Percentiles rank a stretch among this genome's conserved stretches.
These are phyloP conservation scores for Ceratobasidium sp. DNA, from an alignment of 1,284 basidiomycete species.

Conservation along the genomic window DNA sequence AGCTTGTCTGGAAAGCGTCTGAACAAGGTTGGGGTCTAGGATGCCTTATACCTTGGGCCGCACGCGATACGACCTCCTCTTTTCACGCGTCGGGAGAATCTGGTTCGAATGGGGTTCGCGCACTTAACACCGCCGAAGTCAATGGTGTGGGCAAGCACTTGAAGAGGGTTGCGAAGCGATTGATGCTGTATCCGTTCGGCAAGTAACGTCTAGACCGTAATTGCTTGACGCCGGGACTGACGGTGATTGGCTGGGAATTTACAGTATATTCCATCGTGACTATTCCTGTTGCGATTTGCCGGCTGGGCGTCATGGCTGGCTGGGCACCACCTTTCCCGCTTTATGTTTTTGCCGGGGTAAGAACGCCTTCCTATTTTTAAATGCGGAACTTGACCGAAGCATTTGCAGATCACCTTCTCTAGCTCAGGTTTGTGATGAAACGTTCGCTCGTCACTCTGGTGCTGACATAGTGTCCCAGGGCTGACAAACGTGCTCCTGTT, in stretches of 20 bases:
- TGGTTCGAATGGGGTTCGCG: background rate
- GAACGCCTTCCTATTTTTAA: background rate
- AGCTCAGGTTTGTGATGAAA: constrained; percentile 20
- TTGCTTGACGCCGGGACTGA: background rate
- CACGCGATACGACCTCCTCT: too few relatives aligned
- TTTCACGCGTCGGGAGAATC: too few relatives aligned
- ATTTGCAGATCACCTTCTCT: constrained; percentile 13
- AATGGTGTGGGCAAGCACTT: constrained; percentile 31
- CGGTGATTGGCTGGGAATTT: too few relatives aligned
- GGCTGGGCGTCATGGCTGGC: constrained; percentile 25
- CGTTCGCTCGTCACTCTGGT: background rate
- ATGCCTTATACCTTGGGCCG: background rate
- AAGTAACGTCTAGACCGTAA: background rate
- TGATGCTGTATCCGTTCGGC: constrained; percentile 35
- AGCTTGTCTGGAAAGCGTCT: constrained; percentile 8
- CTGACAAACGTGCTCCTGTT: constrained; percentile 33
- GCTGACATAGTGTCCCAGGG: background rate
- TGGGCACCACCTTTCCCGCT: constrained; percentile 22
- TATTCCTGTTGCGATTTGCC: constrained; percentile 26
- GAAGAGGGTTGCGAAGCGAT: constrained; percentile 20
- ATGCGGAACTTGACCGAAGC: background rate
- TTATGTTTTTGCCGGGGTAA: constrained; percentile 28
- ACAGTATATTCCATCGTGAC: constrained; percentile 28
- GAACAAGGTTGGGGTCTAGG: background rate
- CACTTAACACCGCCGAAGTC: background rate